Base-by-base conservation (phyloP, 2,329 filamentous ascomycete species). In the Exophiala mesophila region DNA sequence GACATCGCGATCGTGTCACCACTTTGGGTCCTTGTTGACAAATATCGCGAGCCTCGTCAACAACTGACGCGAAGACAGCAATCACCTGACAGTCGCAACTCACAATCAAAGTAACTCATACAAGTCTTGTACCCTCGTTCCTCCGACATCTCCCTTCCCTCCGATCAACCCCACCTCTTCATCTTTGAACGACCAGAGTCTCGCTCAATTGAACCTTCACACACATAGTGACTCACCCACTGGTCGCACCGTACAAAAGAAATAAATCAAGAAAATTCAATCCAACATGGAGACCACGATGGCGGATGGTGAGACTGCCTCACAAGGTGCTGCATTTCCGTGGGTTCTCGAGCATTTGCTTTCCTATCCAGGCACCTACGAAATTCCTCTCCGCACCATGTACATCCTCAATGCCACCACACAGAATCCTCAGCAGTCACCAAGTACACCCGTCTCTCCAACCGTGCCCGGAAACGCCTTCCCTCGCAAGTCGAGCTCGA, bases 361-460 rank as follows among this genome's bases (percentile, higher is more conserved):
- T 39, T 72, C 74, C 44, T 79, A 82, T 57, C 77, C 78, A 6
- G 72, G 70, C 55, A 75, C 70, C 53, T 82, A 83, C 57, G 80
- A 83, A 55, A 77, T 83, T 21, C 80, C 80, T 15, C 68, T 83
- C 19, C 74, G 79, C 44, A 82, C 77, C 49, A 82, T 83, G 76
- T 83, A 82, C 65, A 73, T 74, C 18, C 69, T 83, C 59, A 83
- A 83, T 57, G 78, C 74, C 48, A 72, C 74, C 13, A 71, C 77
- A 13, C 71, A 63, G 35, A 59, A 63, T 34, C 63, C 64, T 43
- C 59, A 62, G 19, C 54, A 50, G 53, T 42, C 53, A 51, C 17
- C 55, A 41, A 36, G 56, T 46, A 20, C 37, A 41, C 51, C 63
- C 45, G 57, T 67, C 23, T 63, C 66, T 19, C 57, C 60, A 23